Percentiles rank a stretch among this genome's conserved stretches.
phyloP scores from a whole-genome alignment of 805 yeast species.

The Brettanomyces naardenensis region DNA sequence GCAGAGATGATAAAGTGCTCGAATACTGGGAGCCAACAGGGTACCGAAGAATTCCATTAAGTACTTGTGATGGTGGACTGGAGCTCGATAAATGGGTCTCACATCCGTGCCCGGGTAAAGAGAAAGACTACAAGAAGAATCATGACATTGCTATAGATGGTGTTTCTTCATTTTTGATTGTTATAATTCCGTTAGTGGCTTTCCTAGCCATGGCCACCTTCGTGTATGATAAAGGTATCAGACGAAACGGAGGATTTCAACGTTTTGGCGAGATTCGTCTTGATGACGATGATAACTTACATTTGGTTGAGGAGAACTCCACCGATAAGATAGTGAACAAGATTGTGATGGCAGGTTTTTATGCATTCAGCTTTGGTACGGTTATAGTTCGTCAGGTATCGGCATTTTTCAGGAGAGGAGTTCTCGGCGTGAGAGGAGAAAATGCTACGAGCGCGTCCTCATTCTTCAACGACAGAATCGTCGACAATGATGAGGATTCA shows the following conservation, averaged over 20 bases:
- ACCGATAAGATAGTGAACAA: slow-evolving; percentile 53
- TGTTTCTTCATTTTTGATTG: slow-evolving; percentile 40
- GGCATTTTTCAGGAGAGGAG: slow-evolving; percentile 18
- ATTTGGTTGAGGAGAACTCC: slow-evolving; percentile 49
- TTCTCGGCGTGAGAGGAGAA: slow-evolving; percentile 5
- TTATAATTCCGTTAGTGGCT: slow-evolving; percentile 50
- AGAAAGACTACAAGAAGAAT: slow-evolving; percentile 44
- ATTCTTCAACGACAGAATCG: slow-evolving; percentile 23
- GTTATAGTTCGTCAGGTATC: slow-evolving; percentile 10
- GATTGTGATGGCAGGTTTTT: slow-evolving; percentile 51
- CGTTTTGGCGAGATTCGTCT: slow-evolving; percentile 82
- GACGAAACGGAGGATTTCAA: slow-evolving; percentile 67
- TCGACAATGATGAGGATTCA: slow-evolving; percentile 25
- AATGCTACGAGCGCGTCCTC: slow-evolving; percentile 5
- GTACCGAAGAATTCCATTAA: slow-evolving; percentile 75
- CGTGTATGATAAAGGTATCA: slow-evolving; percentile 73
- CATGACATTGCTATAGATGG: slow-evolving; percentile 49
- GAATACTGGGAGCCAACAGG: slow-evolving; percentile 90
- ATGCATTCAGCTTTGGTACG: slow-evolving; percentile 16
- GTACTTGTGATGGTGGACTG: slow-evolving; percentile 81
- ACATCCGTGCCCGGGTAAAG: slow-evolving; percentile 84
- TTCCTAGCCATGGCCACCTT: slow-evolving; percentile 51
- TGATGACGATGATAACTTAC: slow-evolving; percentile 57
- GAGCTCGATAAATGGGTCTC: slow-evolving; percentile 58
- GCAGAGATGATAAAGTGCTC: slow-evolving; percentile 39